These are phyloP conservation scores for Xylogone sp. DNA, from an alignment of 2,329 filamentous ascomycete genomes.

Conservation along the genomic window DNA sequence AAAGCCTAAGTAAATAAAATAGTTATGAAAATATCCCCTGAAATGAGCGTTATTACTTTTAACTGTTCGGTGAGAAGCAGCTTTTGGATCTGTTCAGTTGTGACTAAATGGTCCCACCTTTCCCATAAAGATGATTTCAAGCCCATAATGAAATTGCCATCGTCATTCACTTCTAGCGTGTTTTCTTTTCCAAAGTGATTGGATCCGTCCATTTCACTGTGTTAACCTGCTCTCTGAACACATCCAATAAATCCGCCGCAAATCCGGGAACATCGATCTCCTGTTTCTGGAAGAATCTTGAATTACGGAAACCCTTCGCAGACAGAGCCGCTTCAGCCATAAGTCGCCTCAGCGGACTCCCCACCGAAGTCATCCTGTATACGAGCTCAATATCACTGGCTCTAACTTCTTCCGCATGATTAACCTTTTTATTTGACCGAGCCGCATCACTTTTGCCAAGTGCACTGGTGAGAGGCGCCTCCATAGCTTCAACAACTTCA, in stretches of 20 bases:
- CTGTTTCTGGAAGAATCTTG: not conserved
- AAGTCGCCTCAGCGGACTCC: constrained; percentile 4
- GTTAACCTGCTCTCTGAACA: not conserved
- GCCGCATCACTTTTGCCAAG: not conserved
- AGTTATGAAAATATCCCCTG: too few species aligned
- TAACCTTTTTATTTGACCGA: not conserved
- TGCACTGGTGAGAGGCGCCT: not conserved
- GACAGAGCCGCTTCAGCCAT: constrained; percentile 3
- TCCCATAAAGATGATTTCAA: too few species aligned
- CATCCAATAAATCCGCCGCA: constrained; percentile 7
- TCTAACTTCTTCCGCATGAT: not conserved
- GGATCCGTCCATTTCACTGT: constrained; percentile 2
- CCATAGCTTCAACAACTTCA: not conserved
- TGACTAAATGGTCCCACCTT: too few species aligned
- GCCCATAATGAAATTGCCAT: too few species aligned
- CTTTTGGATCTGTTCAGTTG: too few species aligned
- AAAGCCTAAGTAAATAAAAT: too few species aligned
- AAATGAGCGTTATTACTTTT: too few species aligned
- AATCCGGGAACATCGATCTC: constrained; percentile 7
- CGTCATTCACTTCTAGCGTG: not conserved
- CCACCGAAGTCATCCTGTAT: constrained; percentile 3
- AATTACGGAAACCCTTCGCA: not conserved
- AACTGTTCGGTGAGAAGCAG: too few species aligned
- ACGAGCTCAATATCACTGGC: constrained; percentile 4
- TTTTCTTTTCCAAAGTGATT: not conserved